phyloP scores from a whole-genome alignment of 371 early-diverging fungal genomes.

The Apophysomyces ossiformis region DNA sequence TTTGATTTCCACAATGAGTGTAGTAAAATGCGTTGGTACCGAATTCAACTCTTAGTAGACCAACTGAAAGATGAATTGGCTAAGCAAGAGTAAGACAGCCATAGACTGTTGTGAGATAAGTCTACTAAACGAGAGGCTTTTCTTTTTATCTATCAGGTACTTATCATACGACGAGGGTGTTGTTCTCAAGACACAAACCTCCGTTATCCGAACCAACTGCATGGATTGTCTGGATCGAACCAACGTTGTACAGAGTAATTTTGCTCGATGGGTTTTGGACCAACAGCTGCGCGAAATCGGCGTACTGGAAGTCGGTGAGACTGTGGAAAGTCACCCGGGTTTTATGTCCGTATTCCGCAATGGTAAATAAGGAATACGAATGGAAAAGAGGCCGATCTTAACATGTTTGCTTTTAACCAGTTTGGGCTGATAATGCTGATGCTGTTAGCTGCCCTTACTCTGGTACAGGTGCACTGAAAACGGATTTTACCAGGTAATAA shows the following conservation, averaged over 20 bases:
- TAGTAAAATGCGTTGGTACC: conserved; percentile 86
- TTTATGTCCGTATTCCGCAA: conserved; percentile 51
- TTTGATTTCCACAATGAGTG: conserved; percentile 98
- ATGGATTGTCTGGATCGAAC: conserved; percentile 99
- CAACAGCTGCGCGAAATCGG: conserved; percentile 69
- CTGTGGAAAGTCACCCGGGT: conserved; percentile 55
- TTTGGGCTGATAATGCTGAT: conserved; percentile 99
- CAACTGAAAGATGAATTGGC: conserved; percentile 67
- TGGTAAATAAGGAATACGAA: conserved; percentile 27
- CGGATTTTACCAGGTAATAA: conserved; percentile 89
- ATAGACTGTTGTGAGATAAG: neutral
- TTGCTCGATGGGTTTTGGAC: conserved; percentile 76
- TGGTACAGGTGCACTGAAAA: conserved; percentile 98
- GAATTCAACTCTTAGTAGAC: conserved; percentile 78
- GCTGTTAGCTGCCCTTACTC: conserved; percentile 93
- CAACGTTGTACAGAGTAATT: conserved; percentile 95
- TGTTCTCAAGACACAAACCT: conserved; percentile 64
- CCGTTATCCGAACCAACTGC: conserved; percentile 97
- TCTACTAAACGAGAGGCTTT: conserved; percentile 9
- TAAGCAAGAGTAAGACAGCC: conserved; percentile 61
- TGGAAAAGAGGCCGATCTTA: neutral
- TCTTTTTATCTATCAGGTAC: conserved; percentile 16
- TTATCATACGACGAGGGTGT: conserved; percentile 23
- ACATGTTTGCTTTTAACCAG: conserved; percentile 31
- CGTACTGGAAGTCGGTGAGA: conserved; percentile 63